Base-by-base conservation (phyloP, 2,329 filamentous ascomycete species). In the Allantophomopsis cytisporea region DNA sequence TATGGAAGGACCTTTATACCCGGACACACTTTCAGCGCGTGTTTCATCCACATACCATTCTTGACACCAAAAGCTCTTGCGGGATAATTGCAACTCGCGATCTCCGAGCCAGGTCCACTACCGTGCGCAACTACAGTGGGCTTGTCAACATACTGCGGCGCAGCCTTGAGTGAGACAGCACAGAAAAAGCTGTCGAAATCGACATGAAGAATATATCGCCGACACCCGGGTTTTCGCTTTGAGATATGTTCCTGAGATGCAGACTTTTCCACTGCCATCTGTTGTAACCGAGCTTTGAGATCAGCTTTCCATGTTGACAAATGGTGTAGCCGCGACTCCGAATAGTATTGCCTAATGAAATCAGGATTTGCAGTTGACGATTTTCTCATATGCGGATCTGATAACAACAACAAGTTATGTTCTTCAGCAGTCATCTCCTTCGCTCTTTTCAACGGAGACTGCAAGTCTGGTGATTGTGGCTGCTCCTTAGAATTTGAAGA, bases 31-130 rank as follows among this genome's bases (percentile, higher is more conserved):
- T 91, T 80, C 43, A 81, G 68, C 0, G 91, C 91, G 28, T 73
- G 71, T 56, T 89, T 93, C 89, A 98, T 96, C 91, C 93, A 98
- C 91, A 96, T 98, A 31, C 93, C 93, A 50, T 98, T 98, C 55
- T 88, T 94, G 40, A 98, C 70, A 1, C 89, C 89, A 50, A 80
- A 91, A 23, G 74, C 70, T 31, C 91, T 76, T 6, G 93, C 91
- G 15, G 82, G 78, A 55, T 98, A 98, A 52, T 98, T 98, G 61
- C 91, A 98, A 47, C 88, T 95, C 16, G 91, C 91, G 52, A 98
- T 96, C 55, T 98, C 91, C 0, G 89, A 94, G 1, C 85, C 86
- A 17, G 74, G 76, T 0, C 89, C 89, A 35, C 71, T 73, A 4
- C 89, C 83, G 54, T 98, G 91, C 4, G 91, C 89, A 28, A 98